A percentile compares a stretch with the other conserved stretches of the same genome.
Conservation (phyloP, 306 rosid species). For the Prosopis cineraria region DNA sequence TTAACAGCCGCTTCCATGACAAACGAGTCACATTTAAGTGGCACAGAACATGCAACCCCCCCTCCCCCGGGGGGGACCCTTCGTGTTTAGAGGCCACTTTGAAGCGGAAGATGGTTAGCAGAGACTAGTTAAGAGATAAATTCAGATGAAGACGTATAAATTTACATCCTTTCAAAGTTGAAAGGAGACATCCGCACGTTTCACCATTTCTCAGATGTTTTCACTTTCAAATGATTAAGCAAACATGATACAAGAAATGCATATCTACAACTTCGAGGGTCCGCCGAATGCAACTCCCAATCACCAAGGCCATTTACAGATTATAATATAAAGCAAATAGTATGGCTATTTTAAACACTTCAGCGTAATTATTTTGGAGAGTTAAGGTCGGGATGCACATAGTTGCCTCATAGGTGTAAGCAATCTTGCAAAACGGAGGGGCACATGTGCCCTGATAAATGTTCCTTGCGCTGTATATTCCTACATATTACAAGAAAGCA, state of each 20-base stretch:
- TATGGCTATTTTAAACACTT: slow-evolving; percentile 11
- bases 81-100: not conserved
- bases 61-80: not conserved
- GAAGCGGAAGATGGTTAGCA: not conserved
- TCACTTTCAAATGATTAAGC: slow-evolving; percentile 18
- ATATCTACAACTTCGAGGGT: slow-evolving; percentile 31
- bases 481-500: slow-evolving; percentile 42
- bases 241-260: slow-evolving; percentile 27
- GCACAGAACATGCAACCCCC: not conserved
- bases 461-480: slow-evolving; percentile 89
- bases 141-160: not conserved
- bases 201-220: not conserved
- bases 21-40: not conserved
- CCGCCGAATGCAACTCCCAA: not conserved
- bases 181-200: not conserved
- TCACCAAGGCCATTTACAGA: slow-evolving; percentile 9
- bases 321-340: slow-evolving; percentile 5
- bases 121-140: not conserved
- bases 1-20: not conserved
- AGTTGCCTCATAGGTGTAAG: slow-evolving; percentile 91
- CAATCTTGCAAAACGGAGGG: slow-evolving; percentile 92
- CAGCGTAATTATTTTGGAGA: slow-evolving; percentile 13
- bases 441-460: slow-evolving; percentile 84
- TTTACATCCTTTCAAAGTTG: not conserved
- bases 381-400: slow-evolving; percentile 52